These are phyloP conservation scores for Dendrocalamus latiflorus DNA, from an alignment of 202 grass and related monocot species.

Conservation along the genomic window DNA sequence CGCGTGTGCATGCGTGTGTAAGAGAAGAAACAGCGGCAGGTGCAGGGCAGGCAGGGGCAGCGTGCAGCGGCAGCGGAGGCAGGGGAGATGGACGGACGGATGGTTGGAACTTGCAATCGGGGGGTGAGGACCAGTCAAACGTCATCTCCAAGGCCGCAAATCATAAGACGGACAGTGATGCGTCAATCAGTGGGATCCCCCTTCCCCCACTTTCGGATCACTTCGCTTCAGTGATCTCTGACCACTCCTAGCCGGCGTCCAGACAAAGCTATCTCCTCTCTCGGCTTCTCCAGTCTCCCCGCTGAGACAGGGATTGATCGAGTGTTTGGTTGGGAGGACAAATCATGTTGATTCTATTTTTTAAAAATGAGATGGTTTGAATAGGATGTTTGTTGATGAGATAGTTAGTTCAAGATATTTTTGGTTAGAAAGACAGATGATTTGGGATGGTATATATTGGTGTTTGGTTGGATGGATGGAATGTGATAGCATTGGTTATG, in stretches of 20 bases:
- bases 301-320: too few relatives aligned
- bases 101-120: not conserved
- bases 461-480: too few relatives aligned
- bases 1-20: slow-evolving; percentile 2
- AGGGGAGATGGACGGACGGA: not conserved
- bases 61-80: not conserved
- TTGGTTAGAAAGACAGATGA: too few relatives aligned
- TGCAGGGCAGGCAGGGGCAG: not conserved
- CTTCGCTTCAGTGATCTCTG: not conserved
- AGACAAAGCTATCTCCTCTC: not conserved
- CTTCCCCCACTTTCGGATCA: not conserved
- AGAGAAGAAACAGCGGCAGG: slow-evolving; percentile 11
- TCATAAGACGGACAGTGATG: slow-evolving; percentile 43
- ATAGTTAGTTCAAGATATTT: too few relatives aligned
- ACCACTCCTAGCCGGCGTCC: not conserved
- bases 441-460: too few relatives aligned
- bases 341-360: too few relatives aligned
- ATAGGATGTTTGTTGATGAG: too few relatives aligned
- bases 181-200: slow-evolving; percentile 33
- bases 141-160: slow-evolving; percentile 24
- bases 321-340: too few relatives aligned
- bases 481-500: too few relatives aligned
- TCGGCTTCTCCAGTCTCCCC: not conserved
- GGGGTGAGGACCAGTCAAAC: slow-evolving; percentile 27
- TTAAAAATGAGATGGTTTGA: too few relatives aligned